Evolutionary conservation across 768 basidiomycete species (phyloP), one percentile per base, ranked within the genome.

Genomic region (Tricholoma bakamatsutake): DNA sequence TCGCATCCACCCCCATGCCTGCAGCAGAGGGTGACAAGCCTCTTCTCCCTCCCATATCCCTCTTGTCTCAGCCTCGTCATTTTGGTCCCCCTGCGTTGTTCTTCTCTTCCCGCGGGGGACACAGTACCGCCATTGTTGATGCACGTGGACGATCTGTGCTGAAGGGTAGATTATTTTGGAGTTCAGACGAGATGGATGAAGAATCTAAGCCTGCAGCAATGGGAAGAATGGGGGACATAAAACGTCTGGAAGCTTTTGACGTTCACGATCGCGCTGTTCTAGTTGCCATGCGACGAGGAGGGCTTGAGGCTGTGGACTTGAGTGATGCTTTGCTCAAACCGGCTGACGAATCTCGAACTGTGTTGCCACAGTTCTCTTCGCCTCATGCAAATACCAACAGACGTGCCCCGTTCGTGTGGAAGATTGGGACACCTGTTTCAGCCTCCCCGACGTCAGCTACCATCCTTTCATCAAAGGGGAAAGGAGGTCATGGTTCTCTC

Each of bases 81-180:
- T 93, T 90, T 62, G 91, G 91, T 0, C 91, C 91, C 21, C 91
- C 91, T 4, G 88, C 91, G 1, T 69, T 93, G 15, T 93, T 93
- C 71, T 93, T 80, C 68, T 91, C 90, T 9, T 88, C 90, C 9
- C 84, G 91, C n/a, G 91, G 91, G 18, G 91, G 91, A 0, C 90
- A 92, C 63, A 93, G 90, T 62, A 93, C 91, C 0, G 77, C 88
- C 4, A 90, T 93, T 52, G 91, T 93, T 15, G 91, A 93, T 65
- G 81, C 85, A n/a, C 81, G 90, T 17, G 91, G 91, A 40, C 74
- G 89, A 53, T 89, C 91, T 11, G 91, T 93, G 9, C 77, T 93
- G 10, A 88, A 92, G 60, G 85, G 86, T 34, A 81, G 85, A 51
- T 85, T 93, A 59, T 15, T 88, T 55, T 93, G 91, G 91, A 92